A percentile compares a stretch with the other conserved stretches of the same genome.
Evolutionary conservation across 371 early-diverging fungal genomes (phyloP).

Genomic region (Conidiobolus incongruus): DNA sequence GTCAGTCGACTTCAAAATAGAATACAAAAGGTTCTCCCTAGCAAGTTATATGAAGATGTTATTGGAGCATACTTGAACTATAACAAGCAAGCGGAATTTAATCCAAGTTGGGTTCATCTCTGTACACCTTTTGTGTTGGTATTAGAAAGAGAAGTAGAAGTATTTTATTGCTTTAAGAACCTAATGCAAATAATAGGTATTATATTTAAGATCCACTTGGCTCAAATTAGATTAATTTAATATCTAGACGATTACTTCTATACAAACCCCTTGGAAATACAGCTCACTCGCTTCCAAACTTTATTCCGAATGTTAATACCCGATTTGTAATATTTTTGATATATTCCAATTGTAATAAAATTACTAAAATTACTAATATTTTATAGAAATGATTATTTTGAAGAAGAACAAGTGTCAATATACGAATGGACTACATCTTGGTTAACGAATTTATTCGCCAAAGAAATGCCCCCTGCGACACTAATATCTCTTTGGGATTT

Average conservation of each 20-base stretch:
- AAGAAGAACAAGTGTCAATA: constrained; percentile 83
- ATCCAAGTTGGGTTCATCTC: constrained; percentile 44
- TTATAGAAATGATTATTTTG: constrained; percentile 44
- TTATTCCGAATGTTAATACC: constrained; percentile 49
- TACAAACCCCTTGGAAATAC: constrained; percentile 32
- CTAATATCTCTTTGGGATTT: constrained; percentile 67
- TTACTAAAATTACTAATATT: neutral
- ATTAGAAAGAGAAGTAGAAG: constrained; percentile 49
- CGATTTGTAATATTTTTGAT: constrained; percentile 28
- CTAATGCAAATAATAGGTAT: constrained; percentile 43
- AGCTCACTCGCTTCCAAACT: constrained; percentile 48
- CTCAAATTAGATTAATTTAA: neutral
- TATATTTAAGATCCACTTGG: neutral
- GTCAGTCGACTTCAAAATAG: constrained; percentile 47
- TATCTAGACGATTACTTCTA: constrained; percentile 2
- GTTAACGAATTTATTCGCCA: constrained; percentile 51
- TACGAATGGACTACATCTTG: constrained; percentile 82
- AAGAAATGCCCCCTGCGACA: constrained; percentile 56
- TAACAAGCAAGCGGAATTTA: constrained; percentile 53
- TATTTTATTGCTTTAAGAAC: constrained; percentile 57
- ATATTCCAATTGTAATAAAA: neutral
- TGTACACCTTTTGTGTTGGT: constrained; percentile 69
- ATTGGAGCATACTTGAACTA: constrained; percentile 59
- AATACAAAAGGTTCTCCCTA: constrained; percentile 10
- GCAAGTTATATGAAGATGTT: constrained; percentile 46